Conservation (phyloP, 2,329 filamentous ascomycete species). For the Pseudogymnoascus sp. region DNA sequence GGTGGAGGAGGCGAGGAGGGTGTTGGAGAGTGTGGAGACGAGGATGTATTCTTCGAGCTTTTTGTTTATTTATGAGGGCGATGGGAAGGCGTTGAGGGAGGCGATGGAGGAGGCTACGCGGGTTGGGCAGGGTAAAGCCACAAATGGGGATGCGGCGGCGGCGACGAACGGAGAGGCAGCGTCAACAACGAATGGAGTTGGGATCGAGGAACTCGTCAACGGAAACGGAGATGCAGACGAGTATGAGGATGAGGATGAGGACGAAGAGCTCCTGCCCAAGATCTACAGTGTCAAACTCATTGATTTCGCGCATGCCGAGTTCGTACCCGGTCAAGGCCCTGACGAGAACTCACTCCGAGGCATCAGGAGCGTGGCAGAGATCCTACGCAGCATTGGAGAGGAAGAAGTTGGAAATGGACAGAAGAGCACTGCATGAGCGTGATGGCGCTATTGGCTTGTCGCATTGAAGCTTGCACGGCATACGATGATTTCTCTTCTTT, state of each 20-base stretch:
- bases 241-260: slow-evolving; percentile 46
- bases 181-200: background rate
- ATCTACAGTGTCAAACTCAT: slow-evolving; percentile 82
- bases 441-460: background rate
- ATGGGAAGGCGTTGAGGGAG: slow-evolving; percentile 44
- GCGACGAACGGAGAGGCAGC: slow-evolving; percentile 15
- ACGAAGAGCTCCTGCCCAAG: slow-evolving; percentile 50
- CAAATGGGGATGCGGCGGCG: slow-evolving; percentile 19
- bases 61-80: slow-evolving; percentile 58
- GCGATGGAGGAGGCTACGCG: slow-evolving; percentile 30
- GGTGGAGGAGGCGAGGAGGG: slow-evolving; percentile 44
- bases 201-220: slow-evolving; percentile 23
- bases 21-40: slow-evolving; percentile 49
- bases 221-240: slow-evolving; percentile 33
- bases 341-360: slow-evolving; percentile 79
- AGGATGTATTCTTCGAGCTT: slow-evolving; percentile 53
- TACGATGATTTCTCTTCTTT: background rate
- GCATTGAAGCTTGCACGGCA: background rate
- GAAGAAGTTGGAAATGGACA: background rate
- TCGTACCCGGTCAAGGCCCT: slow-evolving; percentile 69
- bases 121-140: slow-evolving; percentile 23
- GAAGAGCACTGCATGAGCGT: background rate
- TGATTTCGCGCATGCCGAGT: slow-evolving; percentile 90
- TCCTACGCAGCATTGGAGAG: slow-evolving; percentile 44
- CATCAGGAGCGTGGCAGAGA: slow-evolving; percentile 61